Base-by-base conservation (phyloP, 1,139 yeast species). In the Neolecta irregularis region DNA sequence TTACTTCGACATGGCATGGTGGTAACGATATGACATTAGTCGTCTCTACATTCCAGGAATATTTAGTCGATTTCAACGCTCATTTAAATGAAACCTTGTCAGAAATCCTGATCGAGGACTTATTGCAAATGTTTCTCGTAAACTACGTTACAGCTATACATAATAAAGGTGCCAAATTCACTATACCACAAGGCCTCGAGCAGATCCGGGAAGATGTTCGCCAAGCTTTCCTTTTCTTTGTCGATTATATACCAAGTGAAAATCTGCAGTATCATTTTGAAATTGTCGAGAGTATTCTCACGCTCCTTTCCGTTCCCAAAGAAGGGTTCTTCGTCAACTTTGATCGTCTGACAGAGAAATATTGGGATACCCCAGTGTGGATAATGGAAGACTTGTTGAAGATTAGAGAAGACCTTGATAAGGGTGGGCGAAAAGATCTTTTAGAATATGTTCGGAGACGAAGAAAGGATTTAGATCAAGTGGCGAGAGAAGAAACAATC, bases 41-140 rank as follows among this genome's bases (percentile, higher is more conserved):
- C 61, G 60, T 22, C 64, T 60, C 44, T 15, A 40, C 43, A 13
- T 40, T 34, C 32, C 33, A 37, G 12, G 43, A 40, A 68, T 54
- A 42, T 69, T 62, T 58, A 72, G 12, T 32, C 32, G 41, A 38
- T 23, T 38, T 38, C 26, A 68, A 72, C 67, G 46, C 70, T 76
- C 62, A 61, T 31, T 57, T 69, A 57, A 63, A 68, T 40, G 59
- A 62, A 6, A 63, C 65, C 33, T 56, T 71, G 28, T 67, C 64
- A 46, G 70, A 64, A 26, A 61, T 69, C n/a, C 59, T 69, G 38
- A 50, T 65, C 15, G 74, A 69, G 35, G 67, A 65, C 37, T 50
- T 69, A 17, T 54, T 71, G 29, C 71, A 67, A 30, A 72, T 64
- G 41, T 56, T 67, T 2, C 51, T 68, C 4, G 47, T 67, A 8